These are phyloP conservation scores for Prunus mume DNA, from an alignment of 306 rosid genomes.

Conservation along the genomic window DNA sequence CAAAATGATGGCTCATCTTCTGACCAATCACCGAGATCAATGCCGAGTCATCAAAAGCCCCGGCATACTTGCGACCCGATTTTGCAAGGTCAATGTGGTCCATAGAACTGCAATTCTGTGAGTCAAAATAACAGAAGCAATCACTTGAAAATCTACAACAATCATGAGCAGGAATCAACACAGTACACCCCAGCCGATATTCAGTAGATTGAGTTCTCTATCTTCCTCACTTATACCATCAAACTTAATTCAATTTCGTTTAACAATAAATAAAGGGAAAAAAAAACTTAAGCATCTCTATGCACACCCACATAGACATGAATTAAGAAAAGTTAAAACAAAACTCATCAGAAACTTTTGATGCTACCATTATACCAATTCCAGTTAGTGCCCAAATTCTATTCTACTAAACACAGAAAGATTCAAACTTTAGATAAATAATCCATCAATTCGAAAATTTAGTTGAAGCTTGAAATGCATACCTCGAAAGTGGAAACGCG, in stretches of 20 bases:
- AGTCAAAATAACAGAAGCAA: neutral
- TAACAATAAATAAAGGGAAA: neutral
- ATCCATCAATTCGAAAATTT: neutral
- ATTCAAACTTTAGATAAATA: neutral
- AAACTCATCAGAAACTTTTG: no score
- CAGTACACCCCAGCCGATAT: neutral
- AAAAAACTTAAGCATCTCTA: neutral
- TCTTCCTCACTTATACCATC: neutral
- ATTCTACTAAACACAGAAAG: neutral
- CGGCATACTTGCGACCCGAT: neutral
- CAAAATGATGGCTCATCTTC: constrained; percentile 30
- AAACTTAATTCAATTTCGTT: neutral
- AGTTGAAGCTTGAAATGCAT: neutral
- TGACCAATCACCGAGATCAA: constrained; percentile 26
- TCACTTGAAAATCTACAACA: constrained; percentile 1
- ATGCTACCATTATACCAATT: neutral
- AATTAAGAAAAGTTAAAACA: no score
- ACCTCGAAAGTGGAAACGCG: constrained; percentile 20
- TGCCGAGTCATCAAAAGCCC: neutral
- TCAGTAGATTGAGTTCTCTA: neutral
- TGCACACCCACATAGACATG: neutral
- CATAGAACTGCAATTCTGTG: constrained; percentile 8
- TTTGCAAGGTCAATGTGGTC: neutral
- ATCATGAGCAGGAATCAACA: neutral
- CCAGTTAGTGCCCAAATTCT: neutral